These are phyloP conservation scores for Lachnellula hyalina DNA, from an alignment of 2,329 filamentous ascomycete species.

Conservation along the genomic window DNA sequence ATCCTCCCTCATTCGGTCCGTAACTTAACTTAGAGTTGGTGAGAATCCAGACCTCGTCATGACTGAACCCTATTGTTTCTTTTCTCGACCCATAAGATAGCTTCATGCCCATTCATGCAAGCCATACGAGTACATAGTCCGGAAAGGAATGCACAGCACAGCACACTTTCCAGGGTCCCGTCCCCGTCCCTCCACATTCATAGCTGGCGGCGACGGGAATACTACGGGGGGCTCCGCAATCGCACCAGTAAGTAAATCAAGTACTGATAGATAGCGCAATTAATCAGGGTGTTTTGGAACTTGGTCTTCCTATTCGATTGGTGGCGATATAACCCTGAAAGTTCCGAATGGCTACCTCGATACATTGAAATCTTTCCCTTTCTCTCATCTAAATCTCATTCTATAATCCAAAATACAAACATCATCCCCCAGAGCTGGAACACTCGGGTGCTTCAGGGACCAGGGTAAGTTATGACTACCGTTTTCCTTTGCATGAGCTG, in stretches of 20 bases:
- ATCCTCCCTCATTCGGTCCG: background rate
- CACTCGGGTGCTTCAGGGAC: background rate
- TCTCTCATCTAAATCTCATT: too few species aligned
- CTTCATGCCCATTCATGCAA: background rate
- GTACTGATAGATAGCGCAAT: background rate
- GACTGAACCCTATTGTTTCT: background rate
- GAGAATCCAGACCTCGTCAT: background rate
- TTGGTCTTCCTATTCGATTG: too few species aligned
- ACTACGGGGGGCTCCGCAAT: constrained; percentile 1
- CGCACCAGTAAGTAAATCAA: background rate
- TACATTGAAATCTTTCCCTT: too few species aligned
- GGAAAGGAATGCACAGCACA: background rate
- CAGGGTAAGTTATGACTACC: too few species aligned
- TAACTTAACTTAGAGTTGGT: background rate
- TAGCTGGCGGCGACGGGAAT: constrained; percentile 1
- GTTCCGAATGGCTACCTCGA: background rate
- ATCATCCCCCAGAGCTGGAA: background rate
- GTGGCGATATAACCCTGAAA: background rate
- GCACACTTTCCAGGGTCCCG: background rate
- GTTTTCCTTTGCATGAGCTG: background rate
- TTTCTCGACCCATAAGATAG: background rate
- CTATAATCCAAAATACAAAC: background rate
- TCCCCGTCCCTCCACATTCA: background rate
- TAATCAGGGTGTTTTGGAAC: background rate
- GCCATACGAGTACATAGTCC: background rate